Conservation (phyloP, 768 basidiomycete species). For the Suillus hirtellus region DNA sequence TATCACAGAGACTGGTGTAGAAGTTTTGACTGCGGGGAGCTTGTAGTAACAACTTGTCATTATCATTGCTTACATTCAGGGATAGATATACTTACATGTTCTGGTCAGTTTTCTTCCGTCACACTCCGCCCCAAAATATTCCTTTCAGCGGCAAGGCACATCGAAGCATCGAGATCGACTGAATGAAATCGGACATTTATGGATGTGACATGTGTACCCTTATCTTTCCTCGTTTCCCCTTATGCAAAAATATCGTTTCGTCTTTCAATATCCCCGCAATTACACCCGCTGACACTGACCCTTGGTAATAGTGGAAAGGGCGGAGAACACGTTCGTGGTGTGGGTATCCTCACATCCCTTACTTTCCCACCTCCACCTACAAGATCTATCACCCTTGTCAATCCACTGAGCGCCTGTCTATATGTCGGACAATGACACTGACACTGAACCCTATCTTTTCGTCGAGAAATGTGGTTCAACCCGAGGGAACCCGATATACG, state of each 20-base stretch:
- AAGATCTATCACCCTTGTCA: conserved; percentile 15
- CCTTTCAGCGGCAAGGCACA: conserved; percentile 26
- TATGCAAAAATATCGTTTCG: conserved; percentile 27
- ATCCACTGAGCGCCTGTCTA: conserved; percentile 14
- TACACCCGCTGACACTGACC: conserved; percentile 23
- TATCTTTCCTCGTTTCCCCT: conserved; percentile 30
- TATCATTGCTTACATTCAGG: not conserved
- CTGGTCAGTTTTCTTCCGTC: conserved; percentile 10
- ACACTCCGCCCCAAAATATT: conserved; percentile 20
- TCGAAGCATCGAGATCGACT: conserved; percentile 23
- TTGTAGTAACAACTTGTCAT: conserved; percentile 18
- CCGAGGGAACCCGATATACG: conserved; percentile 43
- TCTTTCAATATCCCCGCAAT: conserved; percentile 11
- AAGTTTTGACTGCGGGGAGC: conserved; percentile 72
- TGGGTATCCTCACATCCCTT: conserved; percentile 20
- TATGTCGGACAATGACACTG: conserved; percentile 25
- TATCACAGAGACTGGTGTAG: conserved; percentile 88
- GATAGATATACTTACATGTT: not conserved
- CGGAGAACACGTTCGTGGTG: conserved; percentile 26
- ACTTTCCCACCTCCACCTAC: conserved; percentile 26
- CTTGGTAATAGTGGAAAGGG: conserved; percentile 30
- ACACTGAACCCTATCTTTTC: conserved; percentile 37
- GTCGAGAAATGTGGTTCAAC: conserved; percentile 44
- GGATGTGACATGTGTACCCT: conserved; percentile 32
- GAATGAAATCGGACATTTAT: conserved; percentile 15